Evolutionary conservation across 257 asterid genomes (phyloP).

Genomic region (Solanum corneliomulleri): DNA sequence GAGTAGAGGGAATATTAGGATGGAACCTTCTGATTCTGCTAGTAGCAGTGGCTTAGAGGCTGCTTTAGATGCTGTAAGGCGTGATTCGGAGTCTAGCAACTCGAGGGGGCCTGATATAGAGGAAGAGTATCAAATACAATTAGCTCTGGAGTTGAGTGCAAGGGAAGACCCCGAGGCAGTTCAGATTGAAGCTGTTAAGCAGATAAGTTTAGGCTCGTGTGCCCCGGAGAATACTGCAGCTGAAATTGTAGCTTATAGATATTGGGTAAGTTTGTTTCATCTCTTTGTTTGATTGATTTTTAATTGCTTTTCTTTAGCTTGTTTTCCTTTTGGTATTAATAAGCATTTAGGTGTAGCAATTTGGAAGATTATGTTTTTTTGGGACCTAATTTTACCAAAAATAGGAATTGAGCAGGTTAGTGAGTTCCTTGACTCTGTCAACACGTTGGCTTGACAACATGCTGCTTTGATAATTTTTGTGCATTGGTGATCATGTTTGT

Average conservation of each 20-base stretch:
- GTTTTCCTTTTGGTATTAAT: not conserved
- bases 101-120: constrained; percentile 80
- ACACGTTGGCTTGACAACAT: not conserved
- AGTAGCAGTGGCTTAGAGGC: constrained; percentile 62
- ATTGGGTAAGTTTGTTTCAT: constrained; percentile 55
- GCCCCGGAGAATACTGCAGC: constrained; percentile 71
- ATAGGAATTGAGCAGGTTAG: not conserved
- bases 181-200: constrained; percentile 96
- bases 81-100: constrained; percentile 49
- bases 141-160: constrained; percentile 92
- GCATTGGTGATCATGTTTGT: not conserved
- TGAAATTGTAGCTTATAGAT: constrained; percentile 72
- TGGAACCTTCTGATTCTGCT: constrained; percentile 68
- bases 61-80: constrained; percentile 52
- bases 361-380: not conserved
- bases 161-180: constrained; percentile 98
- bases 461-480: not conserved
- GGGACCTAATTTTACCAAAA: not conserved
- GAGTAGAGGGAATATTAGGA: constrained; percentile 23
- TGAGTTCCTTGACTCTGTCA: not conserved
- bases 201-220: constrained; percentile 87
- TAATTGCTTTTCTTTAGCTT: not conserved
- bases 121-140: constrained; percentile 88
- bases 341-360: not conserved
- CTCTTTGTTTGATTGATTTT: not conserved